Evolutionary conservation across 129 eudicot species (phyloP).

Genomic region (Artemisia argyi): DNA sequence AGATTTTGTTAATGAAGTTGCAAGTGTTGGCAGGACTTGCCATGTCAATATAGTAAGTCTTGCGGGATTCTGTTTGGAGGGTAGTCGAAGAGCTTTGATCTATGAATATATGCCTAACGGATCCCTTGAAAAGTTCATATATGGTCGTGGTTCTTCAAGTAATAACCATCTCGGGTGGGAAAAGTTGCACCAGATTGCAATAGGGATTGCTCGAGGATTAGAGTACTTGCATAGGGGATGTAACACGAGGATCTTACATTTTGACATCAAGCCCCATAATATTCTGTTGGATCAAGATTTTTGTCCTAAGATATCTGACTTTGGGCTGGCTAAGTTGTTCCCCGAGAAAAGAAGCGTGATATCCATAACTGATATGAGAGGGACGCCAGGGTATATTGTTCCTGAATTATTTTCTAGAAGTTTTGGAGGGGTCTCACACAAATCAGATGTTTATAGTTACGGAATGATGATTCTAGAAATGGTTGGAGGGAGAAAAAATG

Average conservation of each 20-base stretch:
- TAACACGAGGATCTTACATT: conserved; percentile 2
- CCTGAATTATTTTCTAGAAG: conserved; percentile 28
- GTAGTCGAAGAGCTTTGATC: not conserved
- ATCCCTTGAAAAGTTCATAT: conserved; percentile 7
- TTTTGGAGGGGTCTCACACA: conserved; percentile 32
- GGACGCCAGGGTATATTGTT: conserved; percentile 22
- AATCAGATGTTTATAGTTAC: conserved; percentile 45
- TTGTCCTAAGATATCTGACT: not conserved
- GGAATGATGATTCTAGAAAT: conserved; percentile 48
- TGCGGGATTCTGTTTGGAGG: not conserved
- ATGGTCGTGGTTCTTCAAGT: not conserved
- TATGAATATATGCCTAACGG: not conserved
- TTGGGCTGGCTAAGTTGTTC: not conserved
- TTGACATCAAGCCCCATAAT: conserved; percentile 7
- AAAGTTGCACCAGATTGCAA: conserved; percentile 5
- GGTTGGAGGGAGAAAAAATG: conserved; percentile 40
- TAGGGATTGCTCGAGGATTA: conserved; percentile 2
- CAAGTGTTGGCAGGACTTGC: not conserved
- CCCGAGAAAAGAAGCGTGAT: not conserved
- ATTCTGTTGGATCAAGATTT: not conserved
- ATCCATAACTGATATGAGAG: not conserved
- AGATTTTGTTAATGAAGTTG: not conserved
- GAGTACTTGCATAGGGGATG: conserved; percentile 11
- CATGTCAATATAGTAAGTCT: not conserved
- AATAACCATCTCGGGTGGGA: conserved; percentile 9